Percentiles rank a stretch among this genome's conserved stretches.
phyloP scores from a whole-genome alignment of 495 filamentous ascomycete species.

The Apiosordaria backusii region DNA sequence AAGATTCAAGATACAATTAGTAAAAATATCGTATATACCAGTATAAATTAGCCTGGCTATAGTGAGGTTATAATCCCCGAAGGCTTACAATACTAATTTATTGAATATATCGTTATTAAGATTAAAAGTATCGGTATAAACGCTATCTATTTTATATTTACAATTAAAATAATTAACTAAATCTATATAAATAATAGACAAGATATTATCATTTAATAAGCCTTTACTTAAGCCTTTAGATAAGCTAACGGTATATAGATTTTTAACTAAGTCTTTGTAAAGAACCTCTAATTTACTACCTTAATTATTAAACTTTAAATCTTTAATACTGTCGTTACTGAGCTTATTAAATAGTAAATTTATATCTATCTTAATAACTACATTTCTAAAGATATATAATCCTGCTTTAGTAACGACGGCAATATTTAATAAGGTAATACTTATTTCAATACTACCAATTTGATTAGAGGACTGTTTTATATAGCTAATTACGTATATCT shows the following conservation, averaged over 20 bases:
- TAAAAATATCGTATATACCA: slow-evolving; percentile 50
- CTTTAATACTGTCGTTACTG: slow-evolving; percentile 54
- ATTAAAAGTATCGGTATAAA: slow-evolving; percentile 58
- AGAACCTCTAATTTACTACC: slow-evolving; percentile 52
- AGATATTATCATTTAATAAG: slow-evolving; percentile 51
- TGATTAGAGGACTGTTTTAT: slow-evolving; percentile 53
- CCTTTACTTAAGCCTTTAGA: slow-evolving; percentile 51
- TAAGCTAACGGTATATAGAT: slow-evolving; percentile 48
- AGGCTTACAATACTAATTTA: slow-evolving; percentile 58
- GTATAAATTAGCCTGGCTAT: slow-evolving; percentile 60
- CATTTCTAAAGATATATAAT: slow-evolving; percentile 61
- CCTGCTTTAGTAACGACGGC: slow-evolving; percentile 53
- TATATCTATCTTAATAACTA: slow-evolving; percentile 63
- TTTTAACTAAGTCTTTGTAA: slow-evolving; percentile 43
- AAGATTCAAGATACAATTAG: slow-evolving; percentile 52
- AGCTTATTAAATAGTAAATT: slow-evolving; percentile 49
- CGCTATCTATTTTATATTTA: slow-evolving; percentile 57
- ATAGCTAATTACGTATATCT: slow-evolving; percentile 53
- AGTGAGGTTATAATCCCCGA: slow-evolving; percentile 61
- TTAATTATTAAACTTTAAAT: slow-evolving; percentile 51
- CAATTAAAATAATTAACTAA: slow-evolving; percentile 65
- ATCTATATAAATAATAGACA: slow-evolving; percentile 51
- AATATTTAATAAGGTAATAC: slow-evolving; percentile 62
- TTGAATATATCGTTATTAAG: slow-evolving; percentile 52
- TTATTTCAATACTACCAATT: slow-evolving; percentile 54